Conservation (phyloP, 441 rosid genomes). For the Brassica hybrid region DNA sequence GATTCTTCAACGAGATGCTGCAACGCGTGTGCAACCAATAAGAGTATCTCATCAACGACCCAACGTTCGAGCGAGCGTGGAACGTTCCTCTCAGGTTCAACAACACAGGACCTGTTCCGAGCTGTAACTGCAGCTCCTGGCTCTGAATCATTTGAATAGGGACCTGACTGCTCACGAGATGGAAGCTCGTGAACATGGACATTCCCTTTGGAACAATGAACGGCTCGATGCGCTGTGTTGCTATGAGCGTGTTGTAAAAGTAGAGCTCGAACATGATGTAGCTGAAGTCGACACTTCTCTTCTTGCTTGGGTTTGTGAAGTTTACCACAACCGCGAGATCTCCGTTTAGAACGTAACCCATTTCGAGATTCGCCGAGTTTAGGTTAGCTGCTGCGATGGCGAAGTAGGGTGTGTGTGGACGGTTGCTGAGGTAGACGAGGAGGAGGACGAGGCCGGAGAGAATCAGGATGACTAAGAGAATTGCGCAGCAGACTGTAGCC, state of each 20-base stretch:
- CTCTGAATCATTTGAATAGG: conserved; percentile 52
- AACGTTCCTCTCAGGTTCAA: conserved; percentile 63
- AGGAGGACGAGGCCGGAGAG: conserved; percentile 71
- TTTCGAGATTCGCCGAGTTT: conserved; percentile 74
- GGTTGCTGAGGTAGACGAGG: conserved; percentile 70
- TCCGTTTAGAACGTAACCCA: conserved; percentile 67
- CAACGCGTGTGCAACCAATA: conserved; percentile 68
- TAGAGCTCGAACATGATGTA: conserved; percentile 69
- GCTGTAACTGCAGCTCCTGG: conserved; percentile 55
- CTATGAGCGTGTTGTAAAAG: conserved; percentile 60
- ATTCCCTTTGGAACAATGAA: conserved; percentile 55
- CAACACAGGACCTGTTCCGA: conserved; percentile 48
- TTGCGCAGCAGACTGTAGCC: conserved; percentile 61
- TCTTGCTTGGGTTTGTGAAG: conserved; percentile 87
- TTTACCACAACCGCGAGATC: conserved; percentile 70
- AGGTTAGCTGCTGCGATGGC: conserved; percentile 65
- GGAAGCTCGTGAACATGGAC: conserved; percentile 53
- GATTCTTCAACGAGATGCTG: conserved; percentile 53
- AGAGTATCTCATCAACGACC: conserved; percentile 66
- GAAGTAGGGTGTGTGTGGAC: conserved; percentile 74
- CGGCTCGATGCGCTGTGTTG: conserved; percentile 67
- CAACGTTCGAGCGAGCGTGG: conserved; percentile 68
- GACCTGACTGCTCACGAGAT: conserved; percentile 76
- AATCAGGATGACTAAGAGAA: conserved; percentile 60
- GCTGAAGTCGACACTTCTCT: conserved; percentile 71